Conservation (phyloP, 176 grass and related monocot species). For the Eleusine indica region DNA sequence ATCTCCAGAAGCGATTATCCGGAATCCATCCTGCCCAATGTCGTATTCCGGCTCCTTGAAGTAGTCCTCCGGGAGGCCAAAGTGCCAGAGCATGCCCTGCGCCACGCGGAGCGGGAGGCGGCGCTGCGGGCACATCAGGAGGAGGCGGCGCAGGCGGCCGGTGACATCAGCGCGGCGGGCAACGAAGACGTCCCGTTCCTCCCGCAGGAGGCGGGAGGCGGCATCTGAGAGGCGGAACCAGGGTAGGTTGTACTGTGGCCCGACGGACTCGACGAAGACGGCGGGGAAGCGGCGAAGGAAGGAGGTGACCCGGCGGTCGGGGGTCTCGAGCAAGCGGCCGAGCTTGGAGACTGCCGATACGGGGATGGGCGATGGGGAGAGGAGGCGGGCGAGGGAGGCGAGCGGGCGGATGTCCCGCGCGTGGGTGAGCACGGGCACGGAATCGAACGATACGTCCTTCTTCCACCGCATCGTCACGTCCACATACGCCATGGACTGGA, state of each 20-base stretch:
- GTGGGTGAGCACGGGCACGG: conserved; percentile 52
- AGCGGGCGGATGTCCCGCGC: conserved; percentile 63
- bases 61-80: conserved; percentile 77
- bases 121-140: conserved; percentile 62
- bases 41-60: conserved; percentile 41
- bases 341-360: conserved; percentile 75
- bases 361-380: conserved; percentile 48
- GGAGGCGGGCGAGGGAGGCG: conserved; percentile 53
- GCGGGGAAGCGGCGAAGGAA: conserved; percentile 77
- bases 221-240: conserved; percentile 71
- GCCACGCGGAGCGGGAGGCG: conserved; percentile 56
- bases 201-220: conserved; percentile 45
- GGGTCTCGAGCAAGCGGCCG: conserved; percentile 51
- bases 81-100: conserved; percentile 80
- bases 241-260: conserved; percentile 63
- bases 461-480: conserved; percentile 81
- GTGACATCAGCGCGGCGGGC: conserved; percentile 42
- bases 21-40: conserved; percentile 58
- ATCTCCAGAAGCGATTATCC: conserved; percentile 41
- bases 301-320: conserved; percentile 55
- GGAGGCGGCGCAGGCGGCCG: conserved; percentile 56
- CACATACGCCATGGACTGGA: conserved; percentile 58
- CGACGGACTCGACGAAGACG: conserved; percentile 74
- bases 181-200: conserved; percentile 57
- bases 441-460: conserved; percentile 74